Evolutionary conservation across 805 yeast genomes (phyloP).

Genomic region (Millerozyma miso): DNA sequence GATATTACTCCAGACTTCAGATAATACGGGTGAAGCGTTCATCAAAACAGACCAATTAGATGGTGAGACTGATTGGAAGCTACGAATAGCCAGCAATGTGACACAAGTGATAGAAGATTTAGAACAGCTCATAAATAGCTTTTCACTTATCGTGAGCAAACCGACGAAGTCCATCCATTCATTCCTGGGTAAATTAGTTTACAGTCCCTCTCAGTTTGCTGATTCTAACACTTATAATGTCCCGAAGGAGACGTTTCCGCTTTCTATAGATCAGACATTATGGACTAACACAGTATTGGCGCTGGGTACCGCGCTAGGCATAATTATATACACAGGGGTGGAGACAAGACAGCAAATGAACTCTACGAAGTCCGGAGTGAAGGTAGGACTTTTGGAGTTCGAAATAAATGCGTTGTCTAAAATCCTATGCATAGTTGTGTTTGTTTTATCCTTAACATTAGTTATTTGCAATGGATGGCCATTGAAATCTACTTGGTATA

Average conservation of each 20-base stretch:
- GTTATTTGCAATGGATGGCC: conserved; percentile 80
- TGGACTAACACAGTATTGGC: conserved; percentile 99
- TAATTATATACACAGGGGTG: conserved; percentile 82
- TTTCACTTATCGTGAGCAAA: conserved; percentile 59
- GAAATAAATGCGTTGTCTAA: conserved; percentile 89
- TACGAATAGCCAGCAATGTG: conserved; percentile 68
- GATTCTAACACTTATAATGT: conserved; percentile 15
- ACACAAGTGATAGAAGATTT: conserved; percentile 57
- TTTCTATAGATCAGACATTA: conserved; percentile 84
- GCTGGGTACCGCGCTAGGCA: conserved; percentile 86
- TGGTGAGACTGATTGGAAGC: conserved; percentile 99
- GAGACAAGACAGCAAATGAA: conserved; percentile 96
- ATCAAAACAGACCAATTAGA: conserved; percentile 96
- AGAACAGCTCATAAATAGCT: conserved; percentile 48
- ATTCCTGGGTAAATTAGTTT: conserved; percentile 70
- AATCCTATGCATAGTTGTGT: conserved; percentile 82
- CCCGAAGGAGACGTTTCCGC: conserved; percentile 50
- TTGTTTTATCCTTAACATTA: conserved; percentile 66
- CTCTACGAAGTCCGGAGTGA: conserved; percentile 81
- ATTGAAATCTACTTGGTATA: conserved; percentile 65
- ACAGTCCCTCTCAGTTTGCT: conserved; percentile 31
- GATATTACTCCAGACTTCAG: conserved; percentile 79
- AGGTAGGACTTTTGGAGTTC: conserved; percentile 82
- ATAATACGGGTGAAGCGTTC: conserved; percentile 79
- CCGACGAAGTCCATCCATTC: conserved; percentile 83